Evolutionary conservation across 140 eudicot genomes (phyloP).

Genomic region (Anethum foeniculum): DNA sequence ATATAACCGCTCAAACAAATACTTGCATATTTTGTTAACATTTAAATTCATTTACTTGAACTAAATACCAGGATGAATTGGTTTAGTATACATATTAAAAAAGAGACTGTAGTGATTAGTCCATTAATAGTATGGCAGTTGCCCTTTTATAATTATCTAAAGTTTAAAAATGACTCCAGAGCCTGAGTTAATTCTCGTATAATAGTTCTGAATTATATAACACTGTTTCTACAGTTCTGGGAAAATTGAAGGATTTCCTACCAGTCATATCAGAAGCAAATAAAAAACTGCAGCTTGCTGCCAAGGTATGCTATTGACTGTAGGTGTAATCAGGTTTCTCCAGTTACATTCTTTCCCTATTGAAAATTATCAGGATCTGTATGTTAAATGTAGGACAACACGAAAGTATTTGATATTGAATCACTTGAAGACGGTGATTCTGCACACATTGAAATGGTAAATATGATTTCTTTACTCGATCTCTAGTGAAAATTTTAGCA

Average conservation of each 20-base stretch:
- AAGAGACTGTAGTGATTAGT: background rate
- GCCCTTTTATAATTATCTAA: background rate
- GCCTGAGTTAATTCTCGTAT: background rate
- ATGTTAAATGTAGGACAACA: slow-evolving; percentile 25
- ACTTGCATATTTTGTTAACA: background rate
- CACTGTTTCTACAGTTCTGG: slow-evolving; percentile 26
- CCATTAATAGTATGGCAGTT: background rate
- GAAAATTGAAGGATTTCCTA: slow-evolving; percentile 35
- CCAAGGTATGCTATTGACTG: slow-evolving; percentile 21
- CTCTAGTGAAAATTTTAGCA: background rate
- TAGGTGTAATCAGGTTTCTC: background rate
- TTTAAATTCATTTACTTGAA: background rate
- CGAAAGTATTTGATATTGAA: slow-evolving; percentile 42
- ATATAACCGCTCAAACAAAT: background rate
- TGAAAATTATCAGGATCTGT: background rate
- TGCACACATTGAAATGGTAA: slow-evolving; percentile 47
- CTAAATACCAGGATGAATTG: too few species aligned
- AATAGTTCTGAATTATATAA: background rate
- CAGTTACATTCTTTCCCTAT: background rate
- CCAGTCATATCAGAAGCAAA: slow-evolving; percentile 47
- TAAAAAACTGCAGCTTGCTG: slow-evolving; percentile 32
- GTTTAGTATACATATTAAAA: too few species aligned
- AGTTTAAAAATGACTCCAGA: background rate
- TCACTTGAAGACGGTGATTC: slow-evolving; percentile 33
- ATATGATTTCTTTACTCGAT: background rate